Evolutionary conservation across 495 filamentous ascomycete genomes (phyloP).

Genomic region (Oleoguttula mirabilis): DNA sequence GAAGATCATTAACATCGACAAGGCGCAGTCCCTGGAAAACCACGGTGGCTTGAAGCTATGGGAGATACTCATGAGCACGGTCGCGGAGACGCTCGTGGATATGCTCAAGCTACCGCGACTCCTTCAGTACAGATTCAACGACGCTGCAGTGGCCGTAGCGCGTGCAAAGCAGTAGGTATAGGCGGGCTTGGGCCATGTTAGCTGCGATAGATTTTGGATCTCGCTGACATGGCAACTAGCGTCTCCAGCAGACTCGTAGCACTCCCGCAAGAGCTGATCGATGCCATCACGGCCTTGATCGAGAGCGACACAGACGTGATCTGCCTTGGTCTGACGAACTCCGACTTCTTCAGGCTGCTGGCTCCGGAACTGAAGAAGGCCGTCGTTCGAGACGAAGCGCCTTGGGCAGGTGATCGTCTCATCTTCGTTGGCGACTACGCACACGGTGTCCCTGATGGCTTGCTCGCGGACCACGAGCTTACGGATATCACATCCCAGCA

Average conservation of each 20-base stretch:
- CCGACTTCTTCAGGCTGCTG: slow-evolving; percentile 1
- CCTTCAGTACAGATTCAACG: background rate
- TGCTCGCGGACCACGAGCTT: too few species aligned
- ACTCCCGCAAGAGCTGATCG: background rate
- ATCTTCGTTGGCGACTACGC: too few species aligned
- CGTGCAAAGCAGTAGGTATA: too few species aligned
- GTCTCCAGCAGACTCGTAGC: background rate
- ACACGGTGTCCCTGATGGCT: too few species aligned
- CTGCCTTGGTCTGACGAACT: background rate
- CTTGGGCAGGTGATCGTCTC: too few species aligned
- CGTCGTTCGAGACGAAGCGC: background rate
- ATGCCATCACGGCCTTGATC: background rate
- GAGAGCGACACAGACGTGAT: background rate
- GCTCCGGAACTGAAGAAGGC: background rate
- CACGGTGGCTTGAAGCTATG: too few species aligned
- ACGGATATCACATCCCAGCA: too few species aligned
- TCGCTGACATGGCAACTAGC: background rate
- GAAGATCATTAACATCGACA: too few species aligned
- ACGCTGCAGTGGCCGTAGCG: background rate
- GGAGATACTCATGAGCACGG: too few species aligned
- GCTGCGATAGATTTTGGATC: too few species aligned
- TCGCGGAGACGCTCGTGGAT: background rate
- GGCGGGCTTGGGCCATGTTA: too few species aligned
- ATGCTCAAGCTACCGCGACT: background rate
- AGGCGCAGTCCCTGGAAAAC: too few species aligned